Percentiles rank a stretch among this genome's conserved stretches.
phyloP scores from a whole-genome alignment of 2,329 filamentous ascomycete species.

The Knoxdaviesia capensis region DNA sequence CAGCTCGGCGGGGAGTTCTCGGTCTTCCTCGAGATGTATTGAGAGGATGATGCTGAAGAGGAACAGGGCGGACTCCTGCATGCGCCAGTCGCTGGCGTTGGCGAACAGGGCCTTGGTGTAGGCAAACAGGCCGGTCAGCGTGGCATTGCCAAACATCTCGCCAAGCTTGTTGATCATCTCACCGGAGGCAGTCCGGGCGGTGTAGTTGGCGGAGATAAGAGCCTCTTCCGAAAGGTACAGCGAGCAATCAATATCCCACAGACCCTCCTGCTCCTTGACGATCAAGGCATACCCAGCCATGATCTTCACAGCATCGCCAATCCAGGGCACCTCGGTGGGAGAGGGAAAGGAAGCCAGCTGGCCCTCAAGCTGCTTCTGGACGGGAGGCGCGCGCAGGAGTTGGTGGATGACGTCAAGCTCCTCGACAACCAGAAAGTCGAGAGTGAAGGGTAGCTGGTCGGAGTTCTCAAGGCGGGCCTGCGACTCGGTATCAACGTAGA shows the following conservation, averaged over 20 bases:
- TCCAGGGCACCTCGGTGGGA: conserved; percentile 52
- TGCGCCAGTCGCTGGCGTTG: conserved; percentile 32
- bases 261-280: conserved; percentile 73
- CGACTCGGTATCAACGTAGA: conserved; percentile 71
- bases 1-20: conserved; percentile 53
- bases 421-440: conserved; percentile 85
- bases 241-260: conserved; percentile 95
- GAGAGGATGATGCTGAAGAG: conserved; percentile 28
- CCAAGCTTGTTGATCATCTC: conserved; percentile 84
- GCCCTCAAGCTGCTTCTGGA: conserved; percentile 71
- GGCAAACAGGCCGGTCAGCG: conserved; percentile 58
- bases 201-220: conserved; percentile 89
- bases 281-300: conserved; percentile 76
- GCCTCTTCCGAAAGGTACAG: conserved; percentile 91
- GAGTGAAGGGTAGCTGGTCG: conserved; percentile 79
- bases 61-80: conserved; percentile 65
- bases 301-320: conserved; percentile 72
- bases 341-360: conserved; percentile 41
- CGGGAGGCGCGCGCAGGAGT: conserved; percentile 69
- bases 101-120: conserved; percentile 60
- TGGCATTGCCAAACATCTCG: conserved; percentile 64
- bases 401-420: conserved; percentile 90
- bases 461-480: conserved; percentile 80
- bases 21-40: conserved; percentile 46
- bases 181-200: conserved; percentile 76